Evolutionary conservation across 352 stramenopile species (phyloP), one percentile per base, ranked within the genome.

Genomic region (Globisporangium heterothallicum): DNA sequence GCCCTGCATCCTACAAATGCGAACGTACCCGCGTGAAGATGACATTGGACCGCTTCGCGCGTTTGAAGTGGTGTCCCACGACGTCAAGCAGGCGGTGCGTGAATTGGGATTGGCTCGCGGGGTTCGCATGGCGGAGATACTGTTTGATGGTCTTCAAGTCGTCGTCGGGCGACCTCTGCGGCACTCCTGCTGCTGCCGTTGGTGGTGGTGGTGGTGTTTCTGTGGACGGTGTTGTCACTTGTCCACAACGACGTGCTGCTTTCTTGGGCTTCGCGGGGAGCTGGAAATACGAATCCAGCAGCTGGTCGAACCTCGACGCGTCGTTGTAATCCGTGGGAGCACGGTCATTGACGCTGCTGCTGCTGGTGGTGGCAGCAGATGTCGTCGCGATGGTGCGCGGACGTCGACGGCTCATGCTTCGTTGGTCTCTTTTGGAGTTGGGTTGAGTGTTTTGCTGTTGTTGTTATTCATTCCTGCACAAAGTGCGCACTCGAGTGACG

Each of bases 101-200:
- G 65, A 70, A 62, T 27, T 65, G 53, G 26, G 53, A 30, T 38
- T 78, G 68, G 0, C 32, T 22, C 9, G 68, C 14, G 22, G 52
- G 38, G 5, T 34, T 26, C 2, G 68, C 56, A n/a, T 70, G 49
- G 2, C 68, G 68, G 18, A 78, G 42, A 1, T 62, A 35, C 26
- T 42, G 56, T 57, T 78, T 78, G 4, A 78, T 42, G 32, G 63
- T 47, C 48, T 63, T 68, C 24, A 78, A 55, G 12, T n/a, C 50
- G 16, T 19, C 41, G 49, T 53, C 56, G 22, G 50, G 42, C 29
- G 44, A 25, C 18, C 9, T 18, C 25, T 40, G 26, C 18, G 21
- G 26, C 19, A 8, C 22, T 7, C 25, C 10, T 16, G 14, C 19
- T 36, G 34, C 18, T 14, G 10, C 16, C 26, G 49, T 16, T 18